Conservation (phyloP, 345 rosid genomes). For the Dipteronia dyeriana region DNA sequence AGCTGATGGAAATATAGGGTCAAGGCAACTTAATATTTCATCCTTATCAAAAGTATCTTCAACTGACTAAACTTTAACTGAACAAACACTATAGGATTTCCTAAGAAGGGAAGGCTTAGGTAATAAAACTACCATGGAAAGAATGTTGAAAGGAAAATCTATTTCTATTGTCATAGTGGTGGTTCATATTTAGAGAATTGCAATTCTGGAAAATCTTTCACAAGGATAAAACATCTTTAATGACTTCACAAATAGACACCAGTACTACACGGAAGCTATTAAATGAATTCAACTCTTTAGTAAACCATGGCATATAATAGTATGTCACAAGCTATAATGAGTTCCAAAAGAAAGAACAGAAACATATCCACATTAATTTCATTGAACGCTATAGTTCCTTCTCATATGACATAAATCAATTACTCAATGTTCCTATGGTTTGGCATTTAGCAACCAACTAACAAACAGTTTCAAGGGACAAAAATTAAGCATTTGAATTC, state of each 20-base stretch:
- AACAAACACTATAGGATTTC: neutral
- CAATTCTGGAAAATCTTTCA: neutral
- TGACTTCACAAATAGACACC: neutral
- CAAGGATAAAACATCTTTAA: neutral
- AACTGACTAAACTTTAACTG: neutral
- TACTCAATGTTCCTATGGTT: neutral
- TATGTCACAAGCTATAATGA: neutral
- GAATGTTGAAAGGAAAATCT: neutral
- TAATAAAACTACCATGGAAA: neutral
- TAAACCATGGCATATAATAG: neutral
- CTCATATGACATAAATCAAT: neutral
- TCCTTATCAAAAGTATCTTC: neutral
- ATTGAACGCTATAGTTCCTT: too few relatives aligned
- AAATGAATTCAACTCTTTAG: neutral
- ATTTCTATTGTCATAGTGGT: neutral
- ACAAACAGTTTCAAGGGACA: neutral
- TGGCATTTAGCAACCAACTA: neutral
- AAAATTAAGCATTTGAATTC: conserved; percentile 3
- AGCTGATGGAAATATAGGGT: neutral
- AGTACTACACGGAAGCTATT: neutral
- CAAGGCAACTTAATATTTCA: neutral
- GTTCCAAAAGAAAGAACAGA: neutral
- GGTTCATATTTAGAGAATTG: neutral
- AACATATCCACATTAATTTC: neutral
- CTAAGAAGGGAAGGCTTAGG: neutral